Evolutionary conservation across 805 yeast species (phyloP), one percentile per base, ranked within the genome.

Genomic region (Wickerhamomyces chambardii): DNA sequence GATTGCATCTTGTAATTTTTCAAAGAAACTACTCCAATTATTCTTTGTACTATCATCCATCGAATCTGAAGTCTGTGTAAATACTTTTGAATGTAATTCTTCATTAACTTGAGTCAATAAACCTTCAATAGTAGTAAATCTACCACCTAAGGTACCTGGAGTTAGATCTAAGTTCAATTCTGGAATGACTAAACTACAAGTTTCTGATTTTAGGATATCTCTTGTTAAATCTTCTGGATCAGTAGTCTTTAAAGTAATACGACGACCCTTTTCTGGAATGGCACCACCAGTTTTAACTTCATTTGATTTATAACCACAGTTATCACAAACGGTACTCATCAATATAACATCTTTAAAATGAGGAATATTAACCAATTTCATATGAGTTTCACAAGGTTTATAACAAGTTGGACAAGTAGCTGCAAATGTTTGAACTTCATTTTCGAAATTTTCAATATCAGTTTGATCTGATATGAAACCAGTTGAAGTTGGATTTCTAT

Each of bases 261-360:
- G 77, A 44, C 78, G 78, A 42, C 97, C 99, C 56, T 78, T 70
- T 3, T 67, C 81, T 24, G 98, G 97, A 32, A 92, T 81, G 8
- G 82, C 94, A 48, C 99, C 99, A 40, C 99, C 99, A 5, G 98
- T 92, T 64, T 90, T 92, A 44, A 92, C 98, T 60, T 92, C 99
- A 56, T 92, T 92, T 15, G 95, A 84, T 63, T 85, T 90, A 63
- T 84, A 92, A 27, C 97, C 98, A 63, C 99, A 92, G 43, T 74
- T 63, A 24, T 80, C 89, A 64, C 99, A 92, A 2, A 75, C 78
- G 1, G 98, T 92, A 33, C 94, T 82, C 98, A 92, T 92, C 49
- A 92, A 75, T 40, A 92, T 82, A 29, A 92, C 99, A 46, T 92
- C 97, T 63, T 90, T 89, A 73, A 92, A 92, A 62, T 92, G 97